A percentile compares a stretch with the other conserved stretches of the same genome.
Evolutionary conservation across 176 grass and related monocot genomes (phyloP).

Genomic region (Stipa capillata): DNA sequence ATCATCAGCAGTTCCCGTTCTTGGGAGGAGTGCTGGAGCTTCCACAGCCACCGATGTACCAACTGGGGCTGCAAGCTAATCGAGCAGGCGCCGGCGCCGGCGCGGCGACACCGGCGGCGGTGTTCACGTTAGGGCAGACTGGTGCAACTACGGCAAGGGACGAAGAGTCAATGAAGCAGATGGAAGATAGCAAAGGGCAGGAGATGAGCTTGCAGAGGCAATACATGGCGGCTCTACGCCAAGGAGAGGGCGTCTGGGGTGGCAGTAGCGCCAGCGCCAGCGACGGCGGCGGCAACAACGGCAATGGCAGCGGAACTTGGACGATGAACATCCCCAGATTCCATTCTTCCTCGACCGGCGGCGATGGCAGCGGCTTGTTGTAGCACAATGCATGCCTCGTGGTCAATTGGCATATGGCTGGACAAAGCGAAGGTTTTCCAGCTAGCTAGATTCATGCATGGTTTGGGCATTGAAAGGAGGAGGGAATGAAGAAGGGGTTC

Average conservation of each 20-base stretch:
- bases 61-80: constrained; percentile 37
- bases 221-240: constrained; percentile 38
- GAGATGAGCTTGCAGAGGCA: constrained; percentile 45
- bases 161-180: constrained; percentile 46
- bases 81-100: constrained; percentile 21
- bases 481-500: neutral
- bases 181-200: constrained; percentile 31
- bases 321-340: constrained; percentile 56
- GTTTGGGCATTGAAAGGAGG: constrained; percentile 2
- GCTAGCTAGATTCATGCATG: neutral
- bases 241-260: constrained; percentile 44
- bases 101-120: neutral
- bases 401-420: neutral
- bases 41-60: constrained; percentile 39
- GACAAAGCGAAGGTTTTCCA: neutral
- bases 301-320: constrained; percentile 38
- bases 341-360: constrained; percentile 41
- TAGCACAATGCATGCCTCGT: neutral
- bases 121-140: constrained; percentile 39
- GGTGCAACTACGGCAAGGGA: constrained; percentile 13
- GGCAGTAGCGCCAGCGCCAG: neutral
- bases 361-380: constrained; percentile 21
- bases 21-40: constrained; percentile 34
- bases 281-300: neutral
- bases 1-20: constrained; percentile 62